Evolutionary conservation across 1,284 basidiomycete species (phyloP), one percentile per base, ranked within the genome.

Genomic region (Sanghuangporus weigelae): DNA sequence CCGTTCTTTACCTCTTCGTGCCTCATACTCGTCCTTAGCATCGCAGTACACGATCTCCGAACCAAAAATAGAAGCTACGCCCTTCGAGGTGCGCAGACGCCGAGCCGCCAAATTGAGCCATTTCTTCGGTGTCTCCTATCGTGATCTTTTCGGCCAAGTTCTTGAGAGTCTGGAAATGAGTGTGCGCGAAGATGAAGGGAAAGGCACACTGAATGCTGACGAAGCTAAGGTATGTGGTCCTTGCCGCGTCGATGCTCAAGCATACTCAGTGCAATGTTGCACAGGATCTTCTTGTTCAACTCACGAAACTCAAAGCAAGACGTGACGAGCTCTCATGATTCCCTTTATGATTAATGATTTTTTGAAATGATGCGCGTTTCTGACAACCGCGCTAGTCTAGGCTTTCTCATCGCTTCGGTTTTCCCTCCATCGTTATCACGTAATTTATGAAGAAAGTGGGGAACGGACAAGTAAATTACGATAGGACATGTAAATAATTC

Each of bases 91-190:
- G 64, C 84, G 90, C 54, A 79, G 91, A 57, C 78, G 84, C 44
- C 79, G 86, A 59, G 90, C 89, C 2, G 89, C 90, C 62, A 93
- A 93, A 77, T 78, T 92, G 64, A 86, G 87, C 31, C 81, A 87
- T 73, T 92, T 93, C 79, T 93, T 93, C 72, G 90, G 90, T 16
- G 91, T 92, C 53, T 81, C 90, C 72, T 92, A 93, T 71, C 81
- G 84, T 35, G 87, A 89, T 60, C 75, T 92, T 63, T 85, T 93
- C 66, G 80, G 78, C 53, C 87, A 92, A 70, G 83, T 93, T 23
- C 74, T 93, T 67, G 88, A 90, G 66, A 90, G 86, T 65, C 86
- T 93, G 69, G 90, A 92, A 74, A 82, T 78, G 65, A 88, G 88
- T 54, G 77, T 92, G 51, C 84, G 89, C 69, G 82, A 87, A 68